A percentile compares a stretch with the other conserved stretches of the same genome.
phyloP scores from a whole-genome alignment of 108 stramenopile species.

The Cylindrotheca fusiformis region DNA sequence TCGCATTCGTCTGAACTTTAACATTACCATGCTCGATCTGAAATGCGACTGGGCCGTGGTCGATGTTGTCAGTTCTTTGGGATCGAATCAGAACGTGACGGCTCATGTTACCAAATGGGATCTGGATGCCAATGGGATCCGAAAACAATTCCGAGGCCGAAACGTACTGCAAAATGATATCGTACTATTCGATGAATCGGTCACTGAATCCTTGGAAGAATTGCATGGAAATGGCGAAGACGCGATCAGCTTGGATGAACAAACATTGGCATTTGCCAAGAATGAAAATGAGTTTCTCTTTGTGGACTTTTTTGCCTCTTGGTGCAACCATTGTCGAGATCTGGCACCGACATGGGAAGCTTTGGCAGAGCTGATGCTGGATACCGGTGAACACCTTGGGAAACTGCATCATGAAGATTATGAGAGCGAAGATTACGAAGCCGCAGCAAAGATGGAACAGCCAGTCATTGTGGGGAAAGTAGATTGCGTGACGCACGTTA shows the following conservation, averaged over 20 bases:
- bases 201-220: constrained; percentile 85
- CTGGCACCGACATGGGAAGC: constrained; percentile 88
- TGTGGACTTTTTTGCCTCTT: constrained; percentile 60
- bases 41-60: constrained; percentile 88
- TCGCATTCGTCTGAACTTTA: constrained; percentile 85
- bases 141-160: constrained; percentile 76
- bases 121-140: constrained; percentile 85
- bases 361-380: constrained; percentile 81
- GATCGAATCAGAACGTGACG: constrained; percentile 95
- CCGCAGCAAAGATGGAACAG: constrained; percentile 67
- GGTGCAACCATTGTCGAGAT: constrained; percentile 89
- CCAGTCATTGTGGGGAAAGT: constrained; percentile 83
- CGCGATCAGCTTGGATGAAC: constrained; percentile 61
- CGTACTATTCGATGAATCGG: constrained; percentile 47
- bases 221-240: constrained; percentile 85
- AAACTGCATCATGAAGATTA: constrained; percentile 44
- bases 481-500: constrained; percentile 86
- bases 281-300: constrained; percentile 55
- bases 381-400: constrained; percentile 43
- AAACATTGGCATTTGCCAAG: constrained; percentile 39
- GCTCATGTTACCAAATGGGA: constrained; percentile 92
- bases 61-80: constrained; percentile 76
- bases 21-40: constrained; percentile 92
- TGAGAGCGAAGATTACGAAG: constrained; percentile 60
- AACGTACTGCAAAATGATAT: constrained; percentile 85